Evolutionary conservation across 2,329 filamentous ascomycete species (phyloP).

Genomic region (Cladophialophora chaetospira): DNA sequence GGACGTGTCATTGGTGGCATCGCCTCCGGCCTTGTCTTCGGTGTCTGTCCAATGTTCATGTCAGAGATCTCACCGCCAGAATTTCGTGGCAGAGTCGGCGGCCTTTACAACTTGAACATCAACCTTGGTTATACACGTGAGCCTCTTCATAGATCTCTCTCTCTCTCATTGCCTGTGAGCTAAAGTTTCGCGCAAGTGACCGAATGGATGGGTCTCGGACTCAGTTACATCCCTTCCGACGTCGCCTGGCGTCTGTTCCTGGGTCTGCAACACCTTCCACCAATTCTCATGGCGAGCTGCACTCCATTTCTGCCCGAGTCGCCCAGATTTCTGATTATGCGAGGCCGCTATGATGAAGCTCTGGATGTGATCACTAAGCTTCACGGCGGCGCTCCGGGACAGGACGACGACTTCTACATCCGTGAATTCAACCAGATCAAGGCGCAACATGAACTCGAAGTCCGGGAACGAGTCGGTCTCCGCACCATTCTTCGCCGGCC

Average conservation of each 20-base stretch:
- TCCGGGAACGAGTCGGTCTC: slow-evolving; percentile 10
- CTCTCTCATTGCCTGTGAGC: not conserved
- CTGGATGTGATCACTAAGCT: slow-evolving; percentile 23
- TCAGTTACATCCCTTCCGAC: slow-evolving; percentile 5
- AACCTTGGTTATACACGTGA: not conserved
- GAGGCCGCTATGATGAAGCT: slow-evolving; percentile 24
- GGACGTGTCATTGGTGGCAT: slow-evolving; percentile 18
- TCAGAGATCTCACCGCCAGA: slow-evolving; percentile 15
- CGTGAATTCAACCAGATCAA: slow-evolving; percentile 23
- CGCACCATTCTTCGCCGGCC: slow-evolving; percentile 7
- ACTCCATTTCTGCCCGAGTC: slow-evolving; percentile 36
- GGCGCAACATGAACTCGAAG: slow-evolving; percentile 18
- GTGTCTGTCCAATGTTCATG: slow-evolving; percentile 12
- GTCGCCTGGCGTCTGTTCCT: slow-evolving; percentile 15
- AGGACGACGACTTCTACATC: slow-evolving; percentile 18
- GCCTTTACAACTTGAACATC: slow-evolving; percentile 2
- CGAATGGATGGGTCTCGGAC: slow-evolving; percentile 6
- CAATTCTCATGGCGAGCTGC: slow-evolving; percentile 24
- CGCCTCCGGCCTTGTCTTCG: slow-evolving; percentile 16
- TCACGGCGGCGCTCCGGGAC: slow-evolving; percentile 1
- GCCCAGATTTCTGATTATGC: slow-evolving; percentile 33
- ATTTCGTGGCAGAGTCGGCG: slow-evolving; percentile 12
- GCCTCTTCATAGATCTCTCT: not conserved
- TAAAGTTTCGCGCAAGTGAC: not conserved
- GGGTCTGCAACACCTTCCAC: slow-evolving; percentile 5